Conservation (phyloP, 495 filamentous ascomycete species). For the Hypoxylon fuscum region DNA sequence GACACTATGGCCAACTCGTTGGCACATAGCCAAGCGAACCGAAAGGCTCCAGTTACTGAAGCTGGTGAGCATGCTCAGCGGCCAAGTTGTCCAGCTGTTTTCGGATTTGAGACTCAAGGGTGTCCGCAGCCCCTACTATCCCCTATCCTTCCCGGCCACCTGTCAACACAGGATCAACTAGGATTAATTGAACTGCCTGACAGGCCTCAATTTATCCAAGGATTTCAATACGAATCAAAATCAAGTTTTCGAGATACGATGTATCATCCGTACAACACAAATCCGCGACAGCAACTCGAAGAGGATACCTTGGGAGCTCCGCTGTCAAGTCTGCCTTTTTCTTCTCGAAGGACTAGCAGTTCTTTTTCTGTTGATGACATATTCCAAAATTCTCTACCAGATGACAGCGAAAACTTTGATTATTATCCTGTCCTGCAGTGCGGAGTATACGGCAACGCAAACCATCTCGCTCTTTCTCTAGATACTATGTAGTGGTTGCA, state of each 20-base stretch:
- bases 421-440: not conserved
- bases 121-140: not conserved
- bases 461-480: no score
- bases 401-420: not conserved
- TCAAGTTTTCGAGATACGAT: not conserved
- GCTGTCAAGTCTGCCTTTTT: constrained; percentile 2
- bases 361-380: not conserved
- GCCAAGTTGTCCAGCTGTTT: not conserved
- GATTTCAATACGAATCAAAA: not conserved
- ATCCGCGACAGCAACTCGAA: not conserved
- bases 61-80: not conserved
- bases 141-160: no score
- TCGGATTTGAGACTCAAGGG: not conserved
- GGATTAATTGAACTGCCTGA: not conserved
- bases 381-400: not conserved
- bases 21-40: not conserved
- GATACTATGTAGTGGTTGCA: no score
- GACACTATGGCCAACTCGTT: not conserved
- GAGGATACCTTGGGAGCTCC: not conserved
- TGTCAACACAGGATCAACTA: not conserved
- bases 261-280: not conserved
- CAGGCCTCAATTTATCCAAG: not conserved
- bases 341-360: not conserved
- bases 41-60: not conserved
- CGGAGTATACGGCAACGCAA: no score